phyloP scores from a whole-genome alignment of 116 monocot genomes.

The Zostera marina region DNA sequence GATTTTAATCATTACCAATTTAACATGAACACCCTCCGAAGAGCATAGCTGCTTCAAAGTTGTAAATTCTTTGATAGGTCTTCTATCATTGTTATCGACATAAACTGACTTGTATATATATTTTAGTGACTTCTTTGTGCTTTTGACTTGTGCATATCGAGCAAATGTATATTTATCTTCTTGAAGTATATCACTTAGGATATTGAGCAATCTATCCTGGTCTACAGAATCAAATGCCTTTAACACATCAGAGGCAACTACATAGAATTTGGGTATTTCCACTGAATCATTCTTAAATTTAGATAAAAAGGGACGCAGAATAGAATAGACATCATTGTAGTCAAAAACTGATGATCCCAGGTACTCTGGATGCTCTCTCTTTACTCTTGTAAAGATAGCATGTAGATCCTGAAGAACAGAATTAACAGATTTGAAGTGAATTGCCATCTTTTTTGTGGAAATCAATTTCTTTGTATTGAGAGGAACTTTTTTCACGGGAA shows the following conservation, averaged over 20 bases:
- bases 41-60: constrained; percentile 20
- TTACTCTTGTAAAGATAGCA: constrained; percentile 44
- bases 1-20: constrained; percentile 36
- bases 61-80: constrained; percentile 8
- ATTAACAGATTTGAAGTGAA: constrained; percentile 46
- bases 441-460: constrained; percentile 1
- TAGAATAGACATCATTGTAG: constrained; percentile 69
- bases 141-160: constrained; percentile 31
- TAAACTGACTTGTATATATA: constrained; percentile 13
- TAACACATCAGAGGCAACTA: constrained; percentile 83
- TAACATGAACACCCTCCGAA: constrained; percentile 30
- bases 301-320: constrained; percentile 31
- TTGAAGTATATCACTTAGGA: constrained; percentile 43
- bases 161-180: constrained; percentile 38
- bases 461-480: background rate
- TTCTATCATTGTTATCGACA: constrained; percentile 8
- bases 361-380: constrained; percentile 32
- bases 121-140: constrained; percentile 22
- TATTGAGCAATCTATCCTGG: constrained; percentile 45
- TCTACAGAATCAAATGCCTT: constrained; percentile 92
- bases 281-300: constrained; percentile 15
- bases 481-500: constrained; percentile 3
- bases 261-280: constrained; percentile 36
- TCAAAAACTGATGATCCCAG: constrained; percentile 88
- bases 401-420: constrained; percentile 41